These are phyloP conservation scores for Gloeopeniophorella convolvens DNA, from an alignment of 768 basidiomycete species.

Conservation along the genomic window DNA sequence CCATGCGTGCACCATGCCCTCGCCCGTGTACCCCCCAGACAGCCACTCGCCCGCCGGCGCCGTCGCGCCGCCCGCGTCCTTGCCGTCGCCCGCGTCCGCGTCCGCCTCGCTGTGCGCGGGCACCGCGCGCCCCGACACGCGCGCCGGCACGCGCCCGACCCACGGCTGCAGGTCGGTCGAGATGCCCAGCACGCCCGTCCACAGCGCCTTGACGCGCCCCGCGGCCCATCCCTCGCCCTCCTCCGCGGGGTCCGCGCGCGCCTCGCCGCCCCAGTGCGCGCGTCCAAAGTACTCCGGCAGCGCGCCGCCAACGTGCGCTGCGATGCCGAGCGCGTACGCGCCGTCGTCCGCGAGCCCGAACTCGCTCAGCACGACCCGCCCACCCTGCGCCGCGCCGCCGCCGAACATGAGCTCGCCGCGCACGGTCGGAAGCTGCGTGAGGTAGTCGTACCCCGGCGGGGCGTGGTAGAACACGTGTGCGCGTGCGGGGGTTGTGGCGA, in stretches of 20 bases:
- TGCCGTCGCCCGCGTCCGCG: constrained; percentile 3
- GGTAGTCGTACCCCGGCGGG: constrained; percentile 50
- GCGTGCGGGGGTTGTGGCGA: constrained; percentile 33
- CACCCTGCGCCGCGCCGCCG: constrained; percentile 42
- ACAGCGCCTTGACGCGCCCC: constrained; percentile 47
- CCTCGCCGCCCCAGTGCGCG: constrained; percentile 39
- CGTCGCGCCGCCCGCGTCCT: not conserved
- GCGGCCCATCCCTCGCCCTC: constrained; percentile 29
- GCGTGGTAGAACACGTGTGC: constrained; percentile 55
- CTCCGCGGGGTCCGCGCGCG: constrained; percentile 23
- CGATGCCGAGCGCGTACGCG: constrained; percentile 31
- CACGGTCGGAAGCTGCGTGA: constrained; percentile 50
- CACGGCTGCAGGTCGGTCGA: constrained; percentile 61
- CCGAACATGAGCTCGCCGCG: constrained; percentile 58
- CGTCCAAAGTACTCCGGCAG: constrained; percentile 50
- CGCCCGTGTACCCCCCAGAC: constrained; percentile 62
- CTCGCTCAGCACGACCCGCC: constrained; percentile 25
- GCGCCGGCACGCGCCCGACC: constrained; percentile 57
- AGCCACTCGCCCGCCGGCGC: constrained; percentile 61
- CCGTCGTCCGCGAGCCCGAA: constrained; percentile 32
- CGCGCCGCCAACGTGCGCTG: constrained; percentile 41
- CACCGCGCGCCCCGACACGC: constrained; percentile 33
- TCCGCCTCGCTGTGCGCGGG: not conserved
- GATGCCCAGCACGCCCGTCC: constrained; percentile 59
- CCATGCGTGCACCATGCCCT: constrained; percentile 73